Base-by-base conservation (phyloP, 2,329 filamentous ascomycete species). In the Falciphora oryzae region DNA sequence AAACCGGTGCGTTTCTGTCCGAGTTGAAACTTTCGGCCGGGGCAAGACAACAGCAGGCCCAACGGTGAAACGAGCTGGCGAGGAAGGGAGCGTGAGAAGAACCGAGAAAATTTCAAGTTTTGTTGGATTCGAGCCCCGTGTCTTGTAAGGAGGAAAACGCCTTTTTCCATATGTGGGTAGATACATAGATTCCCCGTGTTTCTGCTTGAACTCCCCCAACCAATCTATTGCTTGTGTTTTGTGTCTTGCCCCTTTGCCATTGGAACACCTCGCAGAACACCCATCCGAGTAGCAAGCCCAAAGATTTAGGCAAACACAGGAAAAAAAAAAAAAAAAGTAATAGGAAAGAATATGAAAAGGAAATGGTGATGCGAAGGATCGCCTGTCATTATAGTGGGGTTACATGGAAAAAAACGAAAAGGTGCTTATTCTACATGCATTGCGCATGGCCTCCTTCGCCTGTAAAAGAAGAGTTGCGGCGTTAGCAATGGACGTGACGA, bases 361-460 rank as follows among this genome's bases (percentile, higher is more conserved):
- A 5, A 44, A 44, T 44, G 38, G 16, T 44, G 38, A 44, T 44
- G 38, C 38, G 3, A 22, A 16, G 16, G 44, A 53, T 53, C 22
- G 44, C 44, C n/a, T 10, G 44, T 53, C 44, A 53, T 53, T 53
- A 53, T 22, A 53, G 44, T 53, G 32, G 58, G 16, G 25, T 57
- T 64, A 61, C 58, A 64, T 44, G n/a, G n/a, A 3, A 56, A 29
- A 56, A 58, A 16, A 27, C 13, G 57, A n/a, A 14, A 14, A 64
- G 44, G n/a, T 38, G 31, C 38, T 38, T 59, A 14, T 57, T 53
- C 35, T 59, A 68, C 57, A 64, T 63, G 67, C 67, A 68, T 29
- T 67, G 65, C 2, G 65, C 65, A 5, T 29, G 31, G 28, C 63
- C 63, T 35, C 64, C 63, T 35, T 64, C 63, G 58, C 67, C 67